Conservation (phyloP, 2,329 filamentous ascomycete genomes). For the Stagonosporopsis tanaceti region DNA sequence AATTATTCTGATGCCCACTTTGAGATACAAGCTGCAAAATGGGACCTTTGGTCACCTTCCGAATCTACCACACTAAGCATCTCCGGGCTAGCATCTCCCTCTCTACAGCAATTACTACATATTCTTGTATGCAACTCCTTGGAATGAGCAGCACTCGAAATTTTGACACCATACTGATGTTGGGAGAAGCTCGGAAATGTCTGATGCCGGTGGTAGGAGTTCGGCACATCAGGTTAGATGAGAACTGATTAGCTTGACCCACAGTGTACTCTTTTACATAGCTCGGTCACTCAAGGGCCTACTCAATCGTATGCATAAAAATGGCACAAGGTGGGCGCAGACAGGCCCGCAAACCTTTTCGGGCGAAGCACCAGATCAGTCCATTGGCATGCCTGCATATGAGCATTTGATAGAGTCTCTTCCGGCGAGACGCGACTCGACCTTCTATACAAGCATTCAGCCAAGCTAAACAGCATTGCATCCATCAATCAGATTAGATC, state of each 20-base stretch:
- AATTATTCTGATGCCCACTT: background rate
- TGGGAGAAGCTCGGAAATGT: background rate
- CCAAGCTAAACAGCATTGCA: background rate
- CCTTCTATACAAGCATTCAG: background rate
- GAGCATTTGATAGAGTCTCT: background rate
- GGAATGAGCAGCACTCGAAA: background rate
- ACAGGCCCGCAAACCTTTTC: background rate
- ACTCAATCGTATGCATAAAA: background rate
- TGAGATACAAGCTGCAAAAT: background rate
- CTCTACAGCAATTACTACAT: background rate
- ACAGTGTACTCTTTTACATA: background rate
- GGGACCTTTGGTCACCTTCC: too few species aligned
- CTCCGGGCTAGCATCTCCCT: background rate
- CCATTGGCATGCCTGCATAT: background rate
- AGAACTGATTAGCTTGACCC: background rate
- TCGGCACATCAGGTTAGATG: background rate
- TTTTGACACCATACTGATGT: background rate
- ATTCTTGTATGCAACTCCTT: too few species aligned
- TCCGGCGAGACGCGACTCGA: background rate
- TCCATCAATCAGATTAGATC: slow-evolving; percentile 10
- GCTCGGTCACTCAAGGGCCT: background rate
- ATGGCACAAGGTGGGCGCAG: background rate
- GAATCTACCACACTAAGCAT: background rate
- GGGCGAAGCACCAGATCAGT: background rate
- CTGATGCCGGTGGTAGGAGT: background rate